A percentile compares a stretch with the other conserved stretches of the same genome.
Conservation (phyloP, 495 filamentous ascomycete genomes). For the Neurospora cerealis region DNA sequence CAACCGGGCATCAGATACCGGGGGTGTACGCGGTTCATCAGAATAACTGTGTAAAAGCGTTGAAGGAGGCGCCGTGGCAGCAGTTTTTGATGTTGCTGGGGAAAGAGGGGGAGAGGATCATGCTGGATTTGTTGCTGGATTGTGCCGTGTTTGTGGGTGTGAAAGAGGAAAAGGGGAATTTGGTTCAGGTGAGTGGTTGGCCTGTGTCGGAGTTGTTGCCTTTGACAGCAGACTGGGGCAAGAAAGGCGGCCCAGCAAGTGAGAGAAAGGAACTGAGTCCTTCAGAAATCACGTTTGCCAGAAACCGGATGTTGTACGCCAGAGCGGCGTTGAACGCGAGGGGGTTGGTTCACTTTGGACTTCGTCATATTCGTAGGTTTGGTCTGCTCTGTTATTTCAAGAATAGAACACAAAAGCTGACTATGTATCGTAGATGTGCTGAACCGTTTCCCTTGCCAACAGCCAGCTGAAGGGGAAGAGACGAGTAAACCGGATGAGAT, state of each 20-base stretch:
- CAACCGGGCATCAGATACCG: constrained; percentile 22
- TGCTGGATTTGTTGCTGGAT: constrained; percentile 69
- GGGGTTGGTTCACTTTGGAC: constrained; percentile 58
- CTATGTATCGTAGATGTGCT: constrained; percentile 64
- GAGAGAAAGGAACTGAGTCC: constrained; percentile 22
- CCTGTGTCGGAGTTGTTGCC: constrained; percentile 14
- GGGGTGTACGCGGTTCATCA: constrained; percentile 46
- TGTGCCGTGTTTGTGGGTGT: constrained; percentile 68
- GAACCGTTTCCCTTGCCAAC: constrained; percentile 54
- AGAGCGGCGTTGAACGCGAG: constrained; percentile 56
- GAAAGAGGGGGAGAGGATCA: constrained; percentile 66
- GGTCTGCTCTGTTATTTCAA: neutral
- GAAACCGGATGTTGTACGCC: constrained; percentile 81
- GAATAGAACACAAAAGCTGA: neutral
- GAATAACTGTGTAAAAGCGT: constrained; percentile 57
- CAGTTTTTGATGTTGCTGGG: constrained; percentile 62
- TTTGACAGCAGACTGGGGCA: no score
- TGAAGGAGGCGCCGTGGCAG: constrained; percentile 67
- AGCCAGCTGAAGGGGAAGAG: neutral
- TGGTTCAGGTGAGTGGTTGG: constrained; percentile 70
- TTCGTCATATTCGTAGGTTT: constrained; percentile 61
- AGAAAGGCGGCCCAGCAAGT: no score
- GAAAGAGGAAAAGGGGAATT: constrained; percentile 46
- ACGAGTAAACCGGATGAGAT: constrained; percentile 34
- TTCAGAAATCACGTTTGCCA: constrained; percentile 64